These are phyloP conservation scores for Lolium rigidum DNA, from an alignment of 176 grass and related monocot genomes.

Conservation along the genomic window DNA sequence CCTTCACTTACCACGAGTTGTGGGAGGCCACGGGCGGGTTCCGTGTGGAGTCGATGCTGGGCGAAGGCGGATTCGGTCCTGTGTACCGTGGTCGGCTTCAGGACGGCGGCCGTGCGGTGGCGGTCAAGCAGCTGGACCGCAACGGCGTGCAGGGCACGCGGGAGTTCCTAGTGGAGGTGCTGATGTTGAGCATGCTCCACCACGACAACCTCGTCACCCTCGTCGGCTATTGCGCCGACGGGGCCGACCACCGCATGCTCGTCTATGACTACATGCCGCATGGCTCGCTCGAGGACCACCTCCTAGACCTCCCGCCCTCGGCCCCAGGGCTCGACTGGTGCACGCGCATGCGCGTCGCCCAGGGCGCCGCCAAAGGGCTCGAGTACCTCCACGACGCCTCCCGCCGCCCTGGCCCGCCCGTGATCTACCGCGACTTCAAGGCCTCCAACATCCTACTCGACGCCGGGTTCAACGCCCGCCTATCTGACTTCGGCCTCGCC, in stretches of 20 bases:
- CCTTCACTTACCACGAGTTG: slow-evolving; percentile 52
- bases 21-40: slow-evolving; percentile 50
- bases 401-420: slow-evolving; percentile 43
- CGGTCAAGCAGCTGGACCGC: slow-evolving; percentile 61
- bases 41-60: slow-evolving; percentile 46
- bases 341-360: slow-evolving; percentile 51
- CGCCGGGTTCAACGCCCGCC: slow-evolving; percentile 27
- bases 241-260: slow-evolving; percentile 53
- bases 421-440: slow-evolving; percentile 97
- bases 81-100: slow-evolving; percentile 40
- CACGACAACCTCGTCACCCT: slow-evolving; percentile 56
- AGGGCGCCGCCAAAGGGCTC: slow-evolving; percentile 43
- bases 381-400: slow-evolving; percentile 55
- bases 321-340: slow-evolving; percentile 32
- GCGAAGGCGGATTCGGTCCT: slow-evolving; percentile 54
- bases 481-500: slow-evolving; percentile 63
- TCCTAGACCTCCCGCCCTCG: slow-evolving; percentile 31
- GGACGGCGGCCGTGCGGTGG: slow-evolving; percentile 22
- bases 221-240: slow-evolving; percentile 53
- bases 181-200: slow-evolving; percentile 54
- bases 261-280: slow-evolving; percentile 56
- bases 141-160: slow-evolving; percentile 55
- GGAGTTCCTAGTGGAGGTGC: slow-evolving; percentile 57
- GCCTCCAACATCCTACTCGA: slow-evolving; percentile 91
- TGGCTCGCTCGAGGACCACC: slow-evolving; percentile 59